Conservation (phyloP, 371 early-diverging fungal genomes). For the Thermomucor indicae-seudaticae region DNA sequence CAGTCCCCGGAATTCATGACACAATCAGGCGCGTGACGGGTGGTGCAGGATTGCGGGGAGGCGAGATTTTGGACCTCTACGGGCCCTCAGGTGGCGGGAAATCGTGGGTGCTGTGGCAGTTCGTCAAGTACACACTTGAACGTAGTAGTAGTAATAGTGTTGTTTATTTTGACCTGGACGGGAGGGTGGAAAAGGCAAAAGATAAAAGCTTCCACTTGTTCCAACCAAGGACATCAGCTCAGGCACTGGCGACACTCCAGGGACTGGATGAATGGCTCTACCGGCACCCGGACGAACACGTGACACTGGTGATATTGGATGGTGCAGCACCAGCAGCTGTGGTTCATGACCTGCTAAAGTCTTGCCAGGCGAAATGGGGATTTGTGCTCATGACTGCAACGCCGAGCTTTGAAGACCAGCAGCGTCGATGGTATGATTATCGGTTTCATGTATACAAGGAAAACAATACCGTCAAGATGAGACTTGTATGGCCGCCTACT, state of each 20-base stretch:
- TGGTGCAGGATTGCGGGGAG: constrained; percentile 1
- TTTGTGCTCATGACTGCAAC: neutral
- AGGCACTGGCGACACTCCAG: constrained; percentile 1
- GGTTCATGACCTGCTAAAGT: neutral
- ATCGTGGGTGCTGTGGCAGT: constrained; percentile 8
- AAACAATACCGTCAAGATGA: neutral
- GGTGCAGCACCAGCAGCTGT: constrained; percentile 1
- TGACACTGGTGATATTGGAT: constrained; percentile 20
- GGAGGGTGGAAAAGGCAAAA: neutral
- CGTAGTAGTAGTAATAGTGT: constrained; percentile 8
- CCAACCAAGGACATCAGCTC: constrained; percentile 8
- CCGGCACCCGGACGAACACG: constrained; percentile 9
- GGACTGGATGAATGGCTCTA: constrained; percentile 21
- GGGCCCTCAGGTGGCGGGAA: constrained; percentile 24
- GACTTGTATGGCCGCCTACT: neutral
- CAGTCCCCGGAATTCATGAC: constrained; percentile 1
- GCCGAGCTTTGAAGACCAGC: neutral
- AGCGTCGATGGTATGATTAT: too few species aligned
- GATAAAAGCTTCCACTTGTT: constrained; percentile 19
- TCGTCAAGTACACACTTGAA: constrained; percentile 8
- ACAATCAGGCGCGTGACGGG: neutral
- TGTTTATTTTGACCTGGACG: constrained; percentile 20
- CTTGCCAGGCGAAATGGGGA: neutral
- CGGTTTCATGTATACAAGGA: neutral
- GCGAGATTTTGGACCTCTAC: constrained; percentile 14